These are phyloP conservation scores for Aspergillus avenaceus DNA, from an alignment of 495 filamentous ascomycete species.

Conservation along the genomic window DNA sequence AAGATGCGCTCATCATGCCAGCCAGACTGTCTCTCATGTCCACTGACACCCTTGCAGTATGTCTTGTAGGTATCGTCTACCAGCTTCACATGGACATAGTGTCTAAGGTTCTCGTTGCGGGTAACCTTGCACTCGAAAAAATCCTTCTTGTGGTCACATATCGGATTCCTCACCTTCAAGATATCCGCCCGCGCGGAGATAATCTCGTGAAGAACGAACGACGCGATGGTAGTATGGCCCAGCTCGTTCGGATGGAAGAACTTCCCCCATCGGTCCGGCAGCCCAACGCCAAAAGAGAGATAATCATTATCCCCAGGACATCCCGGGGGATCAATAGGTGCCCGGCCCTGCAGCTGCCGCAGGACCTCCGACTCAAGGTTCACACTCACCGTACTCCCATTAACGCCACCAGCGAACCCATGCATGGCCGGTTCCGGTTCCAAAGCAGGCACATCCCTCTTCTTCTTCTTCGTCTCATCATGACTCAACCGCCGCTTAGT, in stretches of 20 bases:
- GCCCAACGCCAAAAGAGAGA: neutral
- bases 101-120: neutral
- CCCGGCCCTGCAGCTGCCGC: neutral
- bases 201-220: neutral
- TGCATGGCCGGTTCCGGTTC: no score
- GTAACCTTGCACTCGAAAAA: neutral
- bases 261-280: neutral
- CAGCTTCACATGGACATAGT: neutral
- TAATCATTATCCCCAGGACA: neutral
- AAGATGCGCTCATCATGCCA: conserved; percentile 5
- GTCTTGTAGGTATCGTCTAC: conserved; percentile 1
- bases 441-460: no score
- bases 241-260: conserved; percentile 1
- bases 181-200: neutral
- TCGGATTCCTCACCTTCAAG: neutral
- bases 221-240: neutral
- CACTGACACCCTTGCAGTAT: neutral
- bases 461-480: neutral
- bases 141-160: neutral
- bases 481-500: neutral
- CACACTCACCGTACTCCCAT: no score
- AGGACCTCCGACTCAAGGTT: neutral
- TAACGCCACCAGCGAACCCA: no score
- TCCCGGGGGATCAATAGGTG: neutral
- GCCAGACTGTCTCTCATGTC: neutral